Conservation (phyloP, 768 basidiomycete genomes). For the Hemileccinum rubropunctum region DNA sequence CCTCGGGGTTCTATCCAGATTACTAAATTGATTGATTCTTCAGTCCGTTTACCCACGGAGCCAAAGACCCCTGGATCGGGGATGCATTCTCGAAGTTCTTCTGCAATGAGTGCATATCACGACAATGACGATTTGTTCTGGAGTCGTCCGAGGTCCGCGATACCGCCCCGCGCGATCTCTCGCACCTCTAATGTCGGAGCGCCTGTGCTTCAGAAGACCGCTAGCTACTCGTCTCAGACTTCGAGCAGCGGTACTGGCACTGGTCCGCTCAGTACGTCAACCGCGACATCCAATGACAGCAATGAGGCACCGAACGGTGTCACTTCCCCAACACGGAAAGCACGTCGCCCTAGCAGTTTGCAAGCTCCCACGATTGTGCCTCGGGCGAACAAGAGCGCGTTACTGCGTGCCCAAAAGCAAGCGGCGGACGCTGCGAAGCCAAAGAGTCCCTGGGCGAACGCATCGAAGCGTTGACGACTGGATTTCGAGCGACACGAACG, state of each 20-base stretch:
- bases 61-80: slow-evolving; percentile 41
- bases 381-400: slow-evolving; percentile 71
- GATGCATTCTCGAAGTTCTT: slow-evolving; percentile 41
- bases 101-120: slow-evolving; percentile 31
- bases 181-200: slow-evolving; percentile 31
- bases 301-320: slow-evolving; percentile 18
- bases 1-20: not conserved
- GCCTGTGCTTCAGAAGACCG: slow-evolving; percentile 14
- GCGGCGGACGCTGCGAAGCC: slow-evolving; percentile 34
- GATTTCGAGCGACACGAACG: not conserved
- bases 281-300: slow-evolving; percentile 22
- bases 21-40: not conserved
- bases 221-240: slow-evolving; percentile 25
- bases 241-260: slow-evolving; percentile 24
- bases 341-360: slow-evolving; percentile 55
- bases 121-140: slow-evolving; percentile 16
- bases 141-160: slow-evolving; percentile 16
- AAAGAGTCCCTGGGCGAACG: slow-evolving; percentile 33
- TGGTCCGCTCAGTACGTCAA: slow-evolving; percentile 29
- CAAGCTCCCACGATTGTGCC: slow-evolving; percentile 62
- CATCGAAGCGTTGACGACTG: slow-evolving; percentile 22
- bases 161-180: slow-evolving; percentile 42
- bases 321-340: slow-evolving; percentile 26
- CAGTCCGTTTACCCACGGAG: slow-evolving; percentile 47
- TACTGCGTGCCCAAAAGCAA: slow-evolving; percentile 67